These are phyloP conservation scores for Zangia roseola DNA, from an alignment of 768 basidiomycete species.

Conservation along the genomic window DNA sequence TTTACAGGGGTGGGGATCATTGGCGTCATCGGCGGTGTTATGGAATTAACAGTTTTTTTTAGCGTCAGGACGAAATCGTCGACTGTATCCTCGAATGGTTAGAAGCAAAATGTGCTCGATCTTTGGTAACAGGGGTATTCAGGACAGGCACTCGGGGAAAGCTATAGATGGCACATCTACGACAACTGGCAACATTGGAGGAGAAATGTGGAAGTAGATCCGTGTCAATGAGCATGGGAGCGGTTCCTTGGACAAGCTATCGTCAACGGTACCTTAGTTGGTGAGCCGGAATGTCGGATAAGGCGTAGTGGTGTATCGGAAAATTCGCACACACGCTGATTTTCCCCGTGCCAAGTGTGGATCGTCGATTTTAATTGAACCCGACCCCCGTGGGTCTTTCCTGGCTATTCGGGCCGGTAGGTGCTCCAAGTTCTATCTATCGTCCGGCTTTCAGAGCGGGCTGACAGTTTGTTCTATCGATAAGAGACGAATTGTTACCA, in stretches of 20 bases:
- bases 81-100: conserved; percentile 71
- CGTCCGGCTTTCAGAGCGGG: too few relatives aligned
- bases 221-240: background rate
- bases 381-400: background rate
- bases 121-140: conserved; percentile 63
- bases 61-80: conserved; percentile 67
- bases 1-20: conserved; percentile 51
- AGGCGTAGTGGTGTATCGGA: background rate
- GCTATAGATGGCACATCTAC: conserved; percentile 31
- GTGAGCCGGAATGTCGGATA: too few relatives aligned
- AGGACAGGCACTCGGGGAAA: conserved; percentile 52
- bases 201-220: background rate
- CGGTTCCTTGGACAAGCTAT: background rate
- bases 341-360: background rate
- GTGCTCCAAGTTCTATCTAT: background rate
- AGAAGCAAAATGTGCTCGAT: conserved; percentile 42
- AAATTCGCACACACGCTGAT: background rate
- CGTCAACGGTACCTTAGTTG: too few relatives aligned
- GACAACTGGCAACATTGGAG: background rate
- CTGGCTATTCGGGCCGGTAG: conserved; percentile 5
- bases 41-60: conserved; percentile 4
- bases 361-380: conserved; percentile 1
- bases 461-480: too few relatives aligned
- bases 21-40: background rate
- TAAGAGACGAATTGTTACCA: too few relatives aligned